Conservation (phyloP, 169 alveolate genomes). For the Plasmodium sp. region DNA sequence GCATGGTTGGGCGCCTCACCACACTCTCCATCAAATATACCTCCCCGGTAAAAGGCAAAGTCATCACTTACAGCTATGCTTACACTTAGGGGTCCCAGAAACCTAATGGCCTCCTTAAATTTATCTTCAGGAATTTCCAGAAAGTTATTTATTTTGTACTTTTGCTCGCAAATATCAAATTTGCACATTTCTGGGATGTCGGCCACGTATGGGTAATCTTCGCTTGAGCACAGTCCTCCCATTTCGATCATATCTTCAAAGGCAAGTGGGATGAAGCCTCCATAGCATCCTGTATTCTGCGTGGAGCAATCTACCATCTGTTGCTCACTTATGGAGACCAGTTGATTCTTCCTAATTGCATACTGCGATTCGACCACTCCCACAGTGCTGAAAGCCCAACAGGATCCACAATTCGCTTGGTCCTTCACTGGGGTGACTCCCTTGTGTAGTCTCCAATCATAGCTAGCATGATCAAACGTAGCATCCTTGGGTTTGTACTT, state of each 20-base stretch:
- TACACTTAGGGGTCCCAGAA: constrained; percentile 87
- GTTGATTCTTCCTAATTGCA: constrained; percentile 43
- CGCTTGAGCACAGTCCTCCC: constrained; percentile 78
- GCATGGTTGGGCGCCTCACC: constrained; percentile 83
- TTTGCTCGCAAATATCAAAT: constrained; percentile 38
- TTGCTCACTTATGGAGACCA: constrained; percentile 87
- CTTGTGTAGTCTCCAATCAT: constrained; percentile 82
- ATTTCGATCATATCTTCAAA: constrained; percentile 82
- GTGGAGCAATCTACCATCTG: constrained; percentile 89
- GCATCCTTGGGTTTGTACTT: not conserved
- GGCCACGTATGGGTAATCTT: constrained; percentile 84
- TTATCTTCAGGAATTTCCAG: constrained; percentile 23
- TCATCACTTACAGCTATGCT: constrained; percentile 90
- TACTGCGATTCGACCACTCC: constrained; percentile 83
- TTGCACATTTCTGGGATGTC: constrained; percentile 17
- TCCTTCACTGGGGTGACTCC: constrained; percentile 81
- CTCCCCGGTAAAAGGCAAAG: constrained; percentile 87
- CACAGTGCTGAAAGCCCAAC: constrained; percentile 90
- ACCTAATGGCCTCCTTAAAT: constrained; percentile 73
- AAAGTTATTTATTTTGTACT: constrained; percentile 31
- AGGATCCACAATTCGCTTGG: constrained; percentile 89
- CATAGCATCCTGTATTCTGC: constrained; percentile 84
- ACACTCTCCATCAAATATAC: constrained; percentile 80
- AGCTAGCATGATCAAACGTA: not conserved
- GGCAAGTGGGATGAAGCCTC: constrained; percentile 89